phyloP scores from a whole-genome alignment of 1,284 basidiomycete genomes.

The Taiwanofungus camphoratus region DNA sequence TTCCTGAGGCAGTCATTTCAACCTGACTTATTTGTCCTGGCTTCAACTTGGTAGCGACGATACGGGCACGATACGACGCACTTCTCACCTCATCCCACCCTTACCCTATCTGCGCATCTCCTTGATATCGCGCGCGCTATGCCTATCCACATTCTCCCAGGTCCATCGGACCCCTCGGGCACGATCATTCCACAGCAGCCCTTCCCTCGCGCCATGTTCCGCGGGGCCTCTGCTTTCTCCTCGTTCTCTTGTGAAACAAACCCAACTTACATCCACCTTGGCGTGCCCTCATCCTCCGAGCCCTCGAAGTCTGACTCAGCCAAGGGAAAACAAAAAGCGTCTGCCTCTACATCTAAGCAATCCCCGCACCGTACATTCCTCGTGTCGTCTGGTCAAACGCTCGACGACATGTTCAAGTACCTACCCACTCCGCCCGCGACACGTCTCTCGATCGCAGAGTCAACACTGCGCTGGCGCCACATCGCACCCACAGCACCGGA shows the following conservation, averaged over 20 bases:
- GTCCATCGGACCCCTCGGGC: constrained; percentile 83
- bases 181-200: constrained; percentile 91
- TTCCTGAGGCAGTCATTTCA: neutral
- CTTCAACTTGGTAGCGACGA: constrained; percentile 38
- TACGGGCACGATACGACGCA: constrained; percentile 55
- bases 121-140: constrained; percentile 68
- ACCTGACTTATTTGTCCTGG: neutral
- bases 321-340: constrained; percentile 14
- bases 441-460: constrained; percentile 67
- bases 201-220: constrained; percentile 89
- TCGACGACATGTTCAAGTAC: constrained; percentile 97
- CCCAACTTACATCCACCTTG: constrained; percentile 77
- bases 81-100: constrained; percentile 72
- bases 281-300: constrained; percentile 17
- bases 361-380: constrained; percentile 51
- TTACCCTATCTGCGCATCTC: constrained; percentile 66
- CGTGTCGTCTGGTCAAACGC: constrained; percentile 84
- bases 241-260: constrained; percentile 83
- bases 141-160: constrained; percentile 82
- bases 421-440: constrained; percentile 62
- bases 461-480: constrained; percentile 90
- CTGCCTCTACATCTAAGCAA: constrained; percentile 13
- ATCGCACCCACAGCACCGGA: constrained; percentile 97
- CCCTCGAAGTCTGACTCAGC: constrained; percentile 13
- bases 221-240: constrained; percentile 56